Base-by-base conservation (phyloP, 2,329 filamentous ascomycete species). In the Hymenotorrendiella dingleyae region DNA sequence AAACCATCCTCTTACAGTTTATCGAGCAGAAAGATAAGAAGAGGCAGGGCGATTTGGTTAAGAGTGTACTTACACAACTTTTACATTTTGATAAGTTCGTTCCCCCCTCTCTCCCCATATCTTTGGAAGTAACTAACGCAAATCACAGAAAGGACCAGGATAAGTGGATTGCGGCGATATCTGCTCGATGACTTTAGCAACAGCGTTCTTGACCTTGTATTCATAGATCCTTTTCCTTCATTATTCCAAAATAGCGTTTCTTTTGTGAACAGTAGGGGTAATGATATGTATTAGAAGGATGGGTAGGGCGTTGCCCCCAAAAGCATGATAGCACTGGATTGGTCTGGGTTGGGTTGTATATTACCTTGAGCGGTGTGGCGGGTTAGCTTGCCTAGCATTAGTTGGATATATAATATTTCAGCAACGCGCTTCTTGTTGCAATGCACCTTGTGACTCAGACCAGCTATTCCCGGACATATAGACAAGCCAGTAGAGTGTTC, bases 1-100 rank as follows among this genome's bases (percentile, higher is more conserved):
- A 89, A 71, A 89, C 86, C 7, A 84, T 91, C 42, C 64, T 93
- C 54, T 64, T 93, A 52, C 85, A 90, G 63, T 91, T 91, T 62
- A 63, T 93, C 51, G 84, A 90, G 68, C 81, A 86, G 53, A 86
- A 80, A 66, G 86, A 91, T 59, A 84, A 82, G 62, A 84, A 78
- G 67, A 69, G 86, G 54, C 77, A 87, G 55, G 73, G 79, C 49
- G 84, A 88, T 68, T 70, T 91, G 50, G 82, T 93, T 2, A 56
- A 50, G 43, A 85, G 85, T 1, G 85, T 90, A 24, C 62, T 93
- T 55, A 82, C 82, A 22, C 82, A 85, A 72, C 66, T 91, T 59
- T 66, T 93, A 58, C 78, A 80, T 54, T 88, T 91, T 66, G 82
- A 88, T 65, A 79, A 80, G 80, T 85, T 67, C 67, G 82, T 72